Evolutionary conservation across 73 alveolate species (phyloP).

Genomic region (Tetrahymena malaccensis): DNA sequence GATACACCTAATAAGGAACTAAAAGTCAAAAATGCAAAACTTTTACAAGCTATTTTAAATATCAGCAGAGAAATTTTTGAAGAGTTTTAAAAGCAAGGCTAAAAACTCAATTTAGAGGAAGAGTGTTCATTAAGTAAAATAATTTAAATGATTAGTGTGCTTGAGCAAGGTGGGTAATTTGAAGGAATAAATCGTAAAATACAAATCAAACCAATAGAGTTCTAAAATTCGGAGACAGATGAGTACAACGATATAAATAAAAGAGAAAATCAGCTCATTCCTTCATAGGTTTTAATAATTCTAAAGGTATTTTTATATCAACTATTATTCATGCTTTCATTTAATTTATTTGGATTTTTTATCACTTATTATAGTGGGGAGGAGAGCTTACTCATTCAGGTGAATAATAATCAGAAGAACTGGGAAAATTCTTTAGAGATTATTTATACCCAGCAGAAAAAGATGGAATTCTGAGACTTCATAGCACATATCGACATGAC

Average conservation of each 20-base stretch:
- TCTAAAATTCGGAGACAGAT: conserved; percentile 50
- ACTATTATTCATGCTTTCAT: conserved; percentile 26
- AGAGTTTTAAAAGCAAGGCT: conserved; percentile 60
- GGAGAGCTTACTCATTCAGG: conserved; percentile 94
- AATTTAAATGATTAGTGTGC: conserved; percentile 76
- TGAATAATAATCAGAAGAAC: conserved; percentile 72
- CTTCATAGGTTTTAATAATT: neutral
- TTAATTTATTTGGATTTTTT: conserved; percentile 57
- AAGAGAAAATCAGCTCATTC: conserved; percentile 30
- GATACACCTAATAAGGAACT: conserved; percentile 53
- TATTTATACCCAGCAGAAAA: conserved; percentile 77
- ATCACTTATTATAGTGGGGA: conserved; percentile 76
- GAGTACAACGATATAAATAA: conserved; percentile 32
- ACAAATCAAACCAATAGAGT: conserved; percentile 16
- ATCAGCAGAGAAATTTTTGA: conserved; percentile 56
- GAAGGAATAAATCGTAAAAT: conserved; percentile 44
- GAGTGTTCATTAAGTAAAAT: conserved; percentile 64
- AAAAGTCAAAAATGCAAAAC: conserved; percentile 59
- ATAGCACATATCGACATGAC: conserved; percentile 92
- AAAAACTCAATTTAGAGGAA: neutral
- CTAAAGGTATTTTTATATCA: conserved; percentile 31
- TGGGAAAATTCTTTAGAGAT: conserved; percentile 76
- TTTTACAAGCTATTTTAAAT: conserved; percentile 52
- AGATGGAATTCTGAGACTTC: conserved; percentile 82
- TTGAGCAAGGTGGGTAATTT: conserved; percentile 50